A percentile compares a stretch with the other conserved stretches of the same genome.
These are phyloP conservation scores for Populus ilicifolia DNA, from an alignment of 345 rosid genomes.

Conservation along the genomic window DNA sequence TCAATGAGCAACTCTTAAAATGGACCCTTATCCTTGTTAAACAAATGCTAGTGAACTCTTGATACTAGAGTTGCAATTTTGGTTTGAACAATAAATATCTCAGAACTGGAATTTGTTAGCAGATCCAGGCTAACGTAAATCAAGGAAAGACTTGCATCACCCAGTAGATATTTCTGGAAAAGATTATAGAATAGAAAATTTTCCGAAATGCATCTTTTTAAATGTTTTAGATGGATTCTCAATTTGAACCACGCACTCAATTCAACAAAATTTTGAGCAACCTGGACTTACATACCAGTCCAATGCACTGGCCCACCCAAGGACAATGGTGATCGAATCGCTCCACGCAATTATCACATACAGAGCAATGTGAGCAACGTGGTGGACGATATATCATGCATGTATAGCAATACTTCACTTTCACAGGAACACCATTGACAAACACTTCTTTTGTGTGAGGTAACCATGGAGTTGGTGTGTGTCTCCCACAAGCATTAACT, in stretches of 20 bases:
- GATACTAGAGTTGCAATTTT: too few species aligned
- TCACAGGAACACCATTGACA: conserved; percentile 33
- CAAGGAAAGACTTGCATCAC: too few species aligned
- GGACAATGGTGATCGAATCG: conserved; percentile 59
- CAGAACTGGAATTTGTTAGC: too few species aligned
- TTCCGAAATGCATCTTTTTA: background rate
- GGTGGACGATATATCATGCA: conserved; percentile 57
- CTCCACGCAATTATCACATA: conserved; percentile 55
- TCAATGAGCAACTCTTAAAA: background rate
- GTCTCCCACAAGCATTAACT: conserved; percentile 27
- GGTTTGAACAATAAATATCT: too few species aligned
- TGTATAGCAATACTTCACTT: conserved; percentile 48
- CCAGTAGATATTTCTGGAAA: too few species aligned
- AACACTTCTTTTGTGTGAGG: conserved; percentile 38
- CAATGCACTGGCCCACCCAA: conserved; percentile 66
- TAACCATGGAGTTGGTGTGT: conserved; percentile 37
- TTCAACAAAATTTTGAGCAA: background rate
- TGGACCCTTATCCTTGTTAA: too few species aligned
- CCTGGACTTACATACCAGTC: conserved; percentile 34
- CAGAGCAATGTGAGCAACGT: conserved; percentile 59
- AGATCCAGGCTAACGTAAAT: too few species aligned
- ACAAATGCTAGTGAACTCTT: too few species aligned
- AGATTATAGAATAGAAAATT: background rate
- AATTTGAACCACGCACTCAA: background rate
- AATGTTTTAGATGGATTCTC: background rate